phyloP scores from a whole-genome alignment of 371 early-diverging fungal species.

The Rhizomucor pusillus region DNA sequence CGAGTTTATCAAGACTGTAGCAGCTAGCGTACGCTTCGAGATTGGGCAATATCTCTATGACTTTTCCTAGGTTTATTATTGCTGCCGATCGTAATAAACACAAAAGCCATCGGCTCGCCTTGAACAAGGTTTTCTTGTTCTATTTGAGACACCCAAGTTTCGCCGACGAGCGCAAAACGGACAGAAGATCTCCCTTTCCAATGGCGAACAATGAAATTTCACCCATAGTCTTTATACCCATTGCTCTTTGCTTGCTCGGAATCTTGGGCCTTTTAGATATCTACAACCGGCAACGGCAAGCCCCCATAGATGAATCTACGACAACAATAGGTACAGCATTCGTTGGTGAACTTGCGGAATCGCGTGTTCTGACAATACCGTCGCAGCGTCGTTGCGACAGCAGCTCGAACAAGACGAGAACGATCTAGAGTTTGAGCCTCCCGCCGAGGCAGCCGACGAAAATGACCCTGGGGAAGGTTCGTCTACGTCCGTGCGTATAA shows the following conservation, averaged over 20 bases:
- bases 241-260: slow-evolving; percentile 7
- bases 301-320: too few species aligned
- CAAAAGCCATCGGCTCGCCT: too few species aligned
- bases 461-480: slow-evolving; percentile 43
- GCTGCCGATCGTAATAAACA: too few species aligned
- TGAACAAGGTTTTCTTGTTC: too few species aligned
- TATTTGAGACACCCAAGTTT: too few species aligned
- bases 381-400: background rate
- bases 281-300: slow-evolving; percentile 1
- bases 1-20: slow-evolving; percentile 67
- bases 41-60: slow-evolving; percentile 83
- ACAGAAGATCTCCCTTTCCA: background rate
- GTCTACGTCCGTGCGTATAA: slow-evolving; percentile 35
- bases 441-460: slow-evolving; percentile 13
- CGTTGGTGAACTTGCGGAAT: too few species aligned
- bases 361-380: background rate
- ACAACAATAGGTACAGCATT: too few species aligned
- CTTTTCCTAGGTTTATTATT: slow-evolving; percentile 33
- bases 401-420: background rate
- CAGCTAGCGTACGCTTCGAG: slow-evolving; percentile 76
- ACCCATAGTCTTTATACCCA: slow-evolving; percentile 8
- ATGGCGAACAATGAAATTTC: slow-evolving; percentile 8
- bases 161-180: too few species aligned
- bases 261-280: slow-evolving; percentile 5
- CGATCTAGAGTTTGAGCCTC: background rate